phyloP scores from a whole-genome alignment of 176 grass and related monocot species.

The Oryza coarctata region DNA sequence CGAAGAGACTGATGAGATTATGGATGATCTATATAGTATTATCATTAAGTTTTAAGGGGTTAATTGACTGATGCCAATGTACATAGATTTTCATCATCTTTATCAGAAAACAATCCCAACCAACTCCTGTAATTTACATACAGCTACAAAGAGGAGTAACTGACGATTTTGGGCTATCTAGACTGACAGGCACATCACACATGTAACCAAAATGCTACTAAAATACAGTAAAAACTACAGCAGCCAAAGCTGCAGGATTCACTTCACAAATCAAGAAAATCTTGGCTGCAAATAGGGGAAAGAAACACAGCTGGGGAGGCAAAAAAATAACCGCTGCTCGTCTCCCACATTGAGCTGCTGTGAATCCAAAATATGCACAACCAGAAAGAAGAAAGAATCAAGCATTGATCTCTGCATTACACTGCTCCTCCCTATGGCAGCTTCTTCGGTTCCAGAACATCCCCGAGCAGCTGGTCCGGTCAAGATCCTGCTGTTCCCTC shows the following conservation, averaged over 20 bases:
- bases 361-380: slow-evolving; percentile 50
- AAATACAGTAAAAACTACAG: slow-evolving; percentile 7
- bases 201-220: slow-evolving; percentile 30
- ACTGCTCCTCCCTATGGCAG: slow-evolving; percentile 94
- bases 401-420: slow-evolving; percentile 83
- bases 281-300: slow-evolving; percentile 37
- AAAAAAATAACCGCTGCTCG: slow-evolving; percentile 29
- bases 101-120: background rate
- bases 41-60: background rate
- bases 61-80: slow-evolving; percentile 6
- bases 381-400: slow-evolving; percentile 47
- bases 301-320: slow-evolving; percentile 39
- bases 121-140: slow-evolving; percentile 45
- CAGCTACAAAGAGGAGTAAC: slow-evolving; percentile 48
- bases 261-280: slow-evolving; percentile 32
- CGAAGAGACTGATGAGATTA: slow-evolving; percentile 15
- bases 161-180: slow-evolving; percentile 35
- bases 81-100: slow-evolving; percentile 24
- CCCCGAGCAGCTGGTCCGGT: slow-evolving; percentile 70
- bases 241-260: slow-evolving; percentile 28
- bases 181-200: slow-evolving; percentile 4
- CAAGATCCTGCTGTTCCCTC: slow-evolving; percentile 58
- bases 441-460: slow-evolving; percentile 92
- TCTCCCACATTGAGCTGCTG: slow-evolving; percentile 44
- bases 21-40: background rate